Conservation (phyloP, 768 basidiomycete species). For the Termitomyces sp. region DNA sequence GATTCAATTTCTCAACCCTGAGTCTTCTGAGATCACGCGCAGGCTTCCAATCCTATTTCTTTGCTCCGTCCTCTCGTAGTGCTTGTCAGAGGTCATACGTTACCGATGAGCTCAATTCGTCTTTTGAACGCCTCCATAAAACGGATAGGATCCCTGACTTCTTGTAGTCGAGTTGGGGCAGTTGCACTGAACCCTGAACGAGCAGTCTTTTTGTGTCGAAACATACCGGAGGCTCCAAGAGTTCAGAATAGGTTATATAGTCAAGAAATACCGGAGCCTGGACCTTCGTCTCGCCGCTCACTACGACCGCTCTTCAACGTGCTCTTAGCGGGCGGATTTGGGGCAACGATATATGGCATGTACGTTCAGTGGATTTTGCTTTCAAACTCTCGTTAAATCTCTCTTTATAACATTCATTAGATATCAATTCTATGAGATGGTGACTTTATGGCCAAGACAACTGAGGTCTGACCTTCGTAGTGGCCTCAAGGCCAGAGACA, state of each 20-base stretch:
- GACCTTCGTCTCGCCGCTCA: constrained; percentile 27
- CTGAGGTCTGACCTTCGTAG: constrained; percentile 60
- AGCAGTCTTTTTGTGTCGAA: background rate
- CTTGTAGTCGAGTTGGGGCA: background rate
- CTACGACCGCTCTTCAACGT: constrained; percentile 21
- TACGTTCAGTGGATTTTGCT: constrained; percentile 13
- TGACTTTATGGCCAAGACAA: constrained; percentile 65
- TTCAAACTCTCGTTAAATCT: constrained; percentile 1
- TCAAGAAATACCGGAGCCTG: background rate
- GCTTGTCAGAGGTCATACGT: background rate
- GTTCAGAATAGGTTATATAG: background rate
- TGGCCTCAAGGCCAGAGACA: constrained; percentile 58
- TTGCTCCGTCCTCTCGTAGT: background rate
- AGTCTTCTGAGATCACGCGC: no score
- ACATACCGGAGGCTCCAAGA: background rate
- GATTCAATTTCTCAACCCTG: background rate
- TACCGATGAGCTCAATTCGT: background rate
- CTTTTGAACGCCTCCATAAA: background rate
- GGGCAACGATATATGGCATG: constrained; percentile 29
- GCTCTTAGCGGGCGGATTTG: constrained; percentile 26
- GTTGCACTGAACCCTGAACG: background rate
- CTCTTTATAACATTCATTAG: constrained; percentile 21
- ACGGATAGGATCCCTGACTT: background rate
- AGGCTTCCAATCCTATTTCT: background rate
- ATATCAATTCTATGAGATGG: constrained; percentile 48